Percentiles rank a stretch among this genome's conserved stretches.
These are phyloP conservation scores for Stagonosporopsis chrysanthemi DNA, from an alignment of 2,329 filamentous ascomycete genomes.

Conservation along the genomic window DNA sequence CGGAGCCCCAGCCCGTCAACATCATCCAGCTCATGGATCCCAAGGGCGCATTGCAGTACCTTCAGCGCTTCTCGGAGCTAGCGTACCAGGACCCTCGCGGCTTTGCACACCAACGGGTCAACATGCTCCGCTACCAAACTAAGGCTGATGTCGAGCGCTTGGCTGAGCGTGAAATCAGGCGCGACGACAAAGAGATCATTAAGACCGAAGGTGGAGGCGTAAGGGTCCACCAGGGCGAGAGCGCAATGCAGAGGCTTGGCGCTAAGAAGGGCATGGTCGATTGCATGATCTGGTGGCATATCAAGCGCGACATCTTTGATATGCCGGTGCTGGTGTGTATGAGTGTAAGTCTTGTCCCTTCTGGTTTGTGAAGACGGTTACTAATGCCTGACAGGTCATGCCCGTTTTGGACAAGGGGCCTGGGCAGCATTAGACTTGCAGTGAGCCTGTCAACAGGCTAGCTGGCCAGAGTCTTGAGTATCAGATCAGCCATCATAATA, in stretches of 20 bases:
- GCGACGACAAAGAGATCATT: conserved; percentile 23
- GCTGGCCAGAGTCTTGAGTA: neutral
- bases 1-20: conserved; percentile 77
- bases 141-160: conserved; percentile 47
- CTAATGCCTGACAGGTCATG: conserved; percentile 33
- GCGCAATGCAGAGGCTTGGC: conserved; percentile 80
- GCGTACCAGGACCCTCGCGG: conserved; percentile 92
- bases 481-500: neutral
- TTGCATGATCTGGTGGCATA: conserved; percentile 96
- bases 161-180: conserved; percentile 32
- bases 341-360: conserved; percentile 73
- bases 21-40: conserved; percentile 93
- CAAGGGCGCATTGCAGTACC: conserved; percentile 91
- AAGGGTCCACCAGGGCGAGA: conserved; percentile 63
- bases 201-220: conserved; percentile 39
- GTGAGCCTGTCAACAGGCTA: neutral
- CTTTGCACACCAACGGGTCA: conserved; percentile 81
- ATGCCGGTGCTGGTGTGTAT: conserved; percentile 99
- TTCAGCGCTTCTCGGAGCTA: conserved; percentile 91
- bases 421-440: conserved; percentile 23
- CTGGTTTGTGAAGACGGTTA: neutral
- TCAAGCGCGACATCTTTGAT: conserved; percentile 96
- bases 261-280: conserved; percentile 89
- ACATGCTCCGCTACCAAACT: conserved; percentile 83
- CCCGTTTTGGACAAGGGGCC: conserved; percentile 40